Conservation (phyloP, 768 basidiomycete species). For the Mrakia gelida region DNA sequence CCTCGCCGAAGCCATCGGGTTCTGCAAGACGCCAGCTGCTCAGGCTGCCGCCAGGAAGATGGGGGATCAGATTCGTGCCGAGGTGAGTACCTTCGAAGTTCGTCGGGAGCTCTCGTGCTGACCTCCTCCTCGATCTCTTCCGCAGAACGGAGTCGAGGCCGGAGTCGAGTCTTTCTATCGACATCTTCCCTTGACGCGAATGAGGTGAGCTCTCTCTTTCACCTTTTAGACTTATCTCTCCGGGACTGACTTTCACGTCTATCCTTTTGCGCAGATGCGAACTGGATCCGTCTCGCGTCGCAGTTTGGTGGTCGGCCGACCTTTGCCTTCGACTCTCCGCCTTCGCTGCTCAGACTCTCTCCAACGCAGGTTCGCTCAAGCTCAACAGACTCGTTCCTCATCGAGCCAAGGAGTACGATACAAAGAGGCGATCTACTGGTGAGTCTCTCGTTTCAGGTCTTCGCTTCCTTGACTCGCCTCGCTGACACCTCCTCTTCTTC, state of each 20-base stretch:
- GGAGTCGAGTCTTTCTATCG: slow-evolving; percentile 53
- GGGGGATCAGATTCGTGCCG: slow-evolving; percentile 54
- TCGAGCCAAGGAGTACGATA: slow-evolving; percentile 42
- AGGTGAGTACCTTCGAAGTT: background rate
- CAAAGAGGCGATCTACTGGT: slow-evolving; percentile 36
- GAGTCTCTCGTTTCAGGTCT: background rate
- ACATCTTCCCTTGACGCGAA: background rate
- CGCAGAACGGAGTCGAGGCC: slow-evolving; percentile 50
- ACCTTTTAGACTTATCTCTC: too few relatives aligned
- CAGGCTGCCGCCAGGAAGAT: slow-evolving; percentile 52
- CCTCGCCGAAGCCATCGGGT: slow-evolving; percentile 55
- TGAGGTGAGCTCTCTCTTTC: background rate
- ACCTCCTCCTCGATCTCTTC: background rate
- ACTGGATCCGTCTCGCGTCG: slow-evolving; percentile 52
- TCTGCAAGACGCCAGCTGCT: slow-evolving; percentile 51
- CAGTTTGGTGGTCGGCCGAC: slow-evolving; percentile 53
- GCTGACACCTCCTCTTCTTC: background rate
- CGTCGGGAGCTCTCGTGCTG: background rate
- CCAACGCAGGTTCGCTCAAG: slow-evolving; percentile 50
- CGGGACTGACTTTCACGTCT: slow-evolving; percentile 33
- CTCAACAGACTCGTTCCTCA: slow-evolving; percentile 52
- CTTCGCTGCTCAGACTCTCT: slow-evolving; percentile 54
- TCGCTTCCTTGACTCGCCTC: background rate
- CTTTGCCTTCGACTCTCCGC: slow-evolving; percentile 55
- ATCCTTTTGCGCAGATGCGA: slow-evolving; percentile 56